Conservation (phyloP, 306 rosid genomes). For the Glycyrrhiza uralensis region DNA sequence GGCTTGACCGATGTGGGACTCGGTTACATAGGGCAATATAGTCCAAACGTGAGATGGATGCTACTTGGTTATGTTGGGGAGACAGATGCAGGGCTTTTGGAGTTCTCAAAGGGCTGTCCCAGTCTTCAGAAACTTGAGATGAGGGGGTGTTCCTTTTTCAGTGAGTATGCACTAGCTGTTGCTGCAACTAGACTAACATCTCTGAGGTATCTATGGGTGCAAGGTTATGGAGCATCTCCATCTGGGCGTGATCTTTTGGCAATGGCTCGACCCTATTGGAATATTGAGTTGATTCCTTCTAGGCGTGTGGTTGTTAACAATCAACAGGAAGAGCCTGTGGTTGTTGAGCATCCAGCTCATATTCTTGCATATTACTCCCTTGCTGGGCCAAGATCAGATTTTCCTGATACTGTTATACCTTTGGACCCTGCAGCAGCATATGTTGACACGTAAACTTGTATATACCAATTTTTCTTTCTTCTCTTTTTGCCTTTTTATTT, state of each 20-base stretch:
- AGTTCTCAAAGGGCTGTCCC: conserved; percentile 82
- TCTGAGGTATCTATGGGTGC: conserved; percentile 92
- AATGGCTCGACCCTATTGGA: conserved; percentile 90
- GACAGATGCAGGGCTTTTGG: conserved; percentile 75
- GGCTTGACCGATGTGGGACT: conserved; percentile 82
- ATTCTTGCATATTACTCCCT: conserved; percentile 97
- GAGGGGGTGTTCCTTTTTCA: conserved; percentile 92
- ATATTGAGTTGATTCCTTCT: conserved; percentile 79
- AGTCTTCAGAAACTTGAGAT: conserved; percentile 90
- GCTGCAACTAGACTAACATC: conserved; percentile 64
- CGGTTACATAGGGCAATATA: conserved; percentile 70
- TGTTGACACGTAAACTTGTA: conserved; percentile 44
- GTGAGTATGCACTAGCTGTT: conserved; percentile 74
- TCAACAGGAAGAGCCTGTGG: conserved; percentile 14
- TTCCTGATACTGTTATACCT: conserved; percentile 66
- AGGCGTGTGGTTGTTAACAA: conserved; percentile 34
- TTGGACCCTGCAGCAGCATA: conserved; percentile 43
- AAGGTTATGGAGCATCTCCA: conserved; percentile 69
- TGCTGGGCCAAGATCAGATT: conserved; percentile 90
- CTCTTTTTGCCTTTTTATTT: neutral
- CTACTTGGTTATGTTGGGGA: conserved; percentile 91
- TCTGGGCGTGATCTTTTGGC: conserved; percentile 67
- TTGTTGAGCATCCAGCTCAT: conserved; percentile 75
- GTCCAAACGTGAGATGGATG: conserved; percentile 96
- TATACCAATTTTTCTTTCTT: conserved; percentile 29